Conservation (phyloP, 2,329 filamentous ascomycete species). For the Trematosphaeria pertusa region DNA sequence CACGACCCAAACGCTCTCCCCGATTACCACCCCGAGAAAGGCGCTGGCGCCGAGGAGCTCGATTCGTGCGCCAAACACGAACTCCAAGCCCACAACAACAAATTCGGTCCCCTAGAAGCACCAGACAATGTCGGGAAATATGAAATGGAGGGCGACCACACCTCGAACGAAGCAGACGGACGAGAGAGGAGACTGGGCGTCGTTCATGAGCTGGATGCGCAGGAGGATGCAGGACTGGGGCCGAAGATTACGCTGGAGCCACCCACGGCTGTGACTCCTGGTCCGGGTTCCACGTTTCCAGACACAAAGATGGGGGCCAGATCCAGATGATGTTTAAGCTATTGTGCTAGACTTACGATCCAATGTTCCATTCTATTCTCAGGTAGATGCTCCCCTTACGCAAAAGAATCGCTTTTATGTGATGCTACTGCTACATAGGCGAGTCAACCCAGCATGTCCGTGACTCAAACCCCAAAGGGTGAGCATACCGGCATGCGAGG, state of each 20-base stretch:
- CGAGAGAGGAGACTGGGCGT: neutral
- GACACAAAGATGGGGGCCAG: too few species aligned
- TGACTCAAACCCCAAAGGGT: too few species aligned
- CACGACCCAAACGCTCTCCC: neutral
- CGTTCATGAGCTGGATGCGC: constrained; percentile 20
- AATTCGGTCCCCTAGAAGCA: constrained; percentile 15
- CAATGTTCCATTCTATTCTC: too few species aligned
- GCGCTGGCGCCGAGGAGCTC: constrained; percentile 3
- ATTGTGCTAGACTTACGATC: too few species aligned
- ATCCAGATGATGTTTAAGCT: too few species aligned
- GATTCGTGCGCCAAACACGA: constrained; percentile 11
- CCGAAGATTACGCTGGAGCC: constrained; percentile 11
- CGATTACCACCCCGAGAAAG: constrained; percentile 4
- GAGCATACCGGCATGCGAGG: too few species aligned
- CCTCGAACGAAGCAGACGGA: constrained; percentile 9
- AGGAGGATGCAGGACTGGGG: neutral
- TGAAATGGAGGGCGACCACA: constrained; percentile 14
- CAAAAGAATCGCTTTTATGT: too few species aligned
- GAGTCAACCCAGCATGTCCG: too few species aligned
- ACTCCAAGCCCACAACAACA: constrained; percentile 9
- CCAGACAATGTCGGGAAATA: constrained; percentile 7
- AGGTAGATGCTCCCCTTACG: too few species aligned
- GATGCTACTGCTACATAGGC: too few species aligned
- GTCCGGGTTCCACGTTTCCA: constrained; percentile 2
- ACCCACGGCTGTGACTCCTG: constrained; percentile 7